These are phyloP conservation scores for Leccinellum rugosiceps DNA, from an alignment of 768 basidiomycete species.

Conservation along the genomic window DNA sequence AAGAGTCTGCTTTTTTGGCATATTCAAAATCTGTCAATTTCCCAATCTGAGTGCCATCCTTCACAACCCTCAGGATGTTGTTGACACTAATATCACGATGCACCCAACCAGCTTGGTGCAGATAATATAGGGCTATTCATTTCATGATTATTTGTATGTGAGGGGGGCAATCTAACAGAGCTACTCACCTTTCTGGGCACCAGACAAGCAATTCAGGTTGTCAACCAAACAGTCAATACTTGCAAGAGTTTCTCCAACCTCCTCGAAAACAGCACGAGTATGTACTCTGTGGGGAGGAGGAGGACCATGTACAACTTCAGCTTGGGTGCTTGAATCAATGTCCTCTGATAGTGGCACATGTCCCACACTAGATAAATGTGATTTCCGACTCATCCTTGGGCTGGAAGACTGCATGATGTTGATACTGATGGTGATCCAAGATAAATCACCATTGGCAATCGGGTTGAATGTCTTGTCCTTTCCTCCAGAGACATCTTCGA, in stretches of 20 bases:
- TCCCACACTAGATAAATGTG: too few species aligned
- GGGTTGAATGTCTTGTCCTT: too few species aligned
- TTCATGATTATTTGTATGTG: neutral
- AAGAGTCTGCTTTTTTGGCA: neutral
- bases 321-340: too few species aligned
- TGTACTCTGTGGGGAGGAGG: neutral
- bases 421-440: too few species aligned
- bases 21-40: conserved; percentile 14
- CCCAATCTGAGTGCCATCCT: neutral
- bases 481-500: neutral
- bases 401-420: too few species aligned
- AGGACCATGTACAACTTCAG: too few species aligned
- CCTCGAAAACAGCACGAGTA: neutral
- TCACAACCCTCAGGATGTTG: neutral
- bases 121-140: neutral
- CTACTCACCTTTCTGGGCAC: neutral
- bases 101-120: conserved; percentile 6
- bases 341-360: too few species aligned
- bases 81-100: conserved; percentile 5
- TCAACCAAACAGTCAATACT: neutral
- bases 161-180: neutral
- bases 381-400: too few species aligned
- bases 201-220: neutral
- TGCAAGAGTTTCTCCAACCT: neutral
- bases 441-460: too few species aligned